A percentile compares a stretch with the other conserved stretches of the same genome.
Conservation (phyloP, 108 stramenopile species). For the Conticribra guillardii region DNA sequence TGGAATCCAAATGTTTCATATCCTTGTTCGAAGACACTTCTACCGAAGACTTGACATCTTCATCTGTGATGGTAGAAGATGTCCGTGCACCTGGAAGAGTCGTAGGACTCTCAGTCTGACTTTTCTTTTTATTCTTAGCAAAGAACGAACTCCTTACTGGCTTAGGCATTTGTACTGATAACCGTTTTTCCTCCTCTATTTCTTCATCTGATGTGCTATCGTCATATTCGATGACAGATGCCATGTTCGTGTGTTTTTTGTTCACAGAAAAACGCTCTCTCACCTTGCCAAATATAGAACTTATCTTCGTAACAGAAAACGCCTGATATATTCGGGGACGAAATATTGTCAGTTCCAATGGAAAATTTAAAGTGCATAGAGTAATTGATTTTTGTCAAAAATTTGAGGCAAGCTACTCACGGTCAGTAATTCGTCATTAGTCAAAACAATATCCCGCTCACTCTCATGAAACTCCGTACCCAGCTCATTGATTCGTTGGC, state of each 20-base stretch:
- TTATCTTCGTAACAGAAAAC: constrained; percentile 14
- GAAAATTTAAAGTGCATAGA: neutral
- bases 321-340: neutral
- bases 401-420: constrained; percentile 6
- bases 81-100: neutral
- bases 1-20: neutral
- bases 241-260: neutral
- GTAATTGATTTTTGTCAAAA: neutral
- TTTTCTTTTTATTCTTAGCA: too few relatives aligned
- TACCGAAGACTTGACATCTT: neutral
- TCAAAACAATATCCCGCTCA: constrained; percentile 21
- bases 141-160: neutral
- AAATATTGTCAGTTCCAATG: neutral
- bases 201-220: neutral
- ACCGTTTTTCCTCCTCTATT: neutral
- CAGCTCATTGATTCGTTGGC: constrained; percentile 46
- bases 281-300: constrained; percentile 3
- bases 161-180: neutral
- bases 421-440: constrained; percentile 19
- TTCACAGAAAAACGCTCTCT: neutral
- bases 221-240: neutral
- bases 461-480: constrained; percentile 24
- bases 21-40: neutral
- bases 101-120: too few relatives aligned
- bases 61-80: neutral